Evolutionary conservation across 2,329 filamentous ascomycete genomes (phyloP), one percentile per base, ranked within the genome.

Genomic region (Pseudogymnoascus sp.): DNA sequence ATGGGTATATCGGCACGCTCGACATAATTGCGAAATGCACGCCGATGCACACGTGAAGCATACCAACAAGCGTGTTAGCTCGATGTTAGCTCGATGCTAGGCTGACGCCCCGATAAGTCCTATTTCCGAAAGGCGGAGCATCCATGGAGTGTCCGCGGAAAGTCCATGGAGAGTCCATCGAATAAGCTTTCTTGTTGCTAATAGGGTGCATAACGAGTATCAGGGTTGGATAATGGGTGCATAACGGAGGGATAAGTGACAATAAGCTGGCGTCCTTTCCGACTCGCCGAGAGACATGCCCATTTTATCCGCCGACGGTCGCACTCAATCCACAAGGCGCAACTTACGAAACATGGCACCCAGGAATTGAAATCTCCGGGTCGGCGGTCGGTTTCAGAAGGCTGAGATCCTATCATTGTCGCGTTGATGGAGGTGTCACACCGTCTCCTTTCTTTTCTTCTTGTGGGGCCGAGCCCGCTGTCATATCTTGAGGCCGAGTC

Each of bases 1-100:
- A 55, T 33, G 45, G 45, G 25, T 55, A 55, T 16, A 55, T 55
- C 45, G 45, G 45, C 45, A 55, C 45, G 45, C n/a, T 55, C n/a
- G 14, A 31, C 45, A 33, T 55, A 18, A 55, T 55, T 55, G 25
- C n/a, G 25, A 55, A 55, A 55, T 55, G 45, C 45, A 55, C 45
- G 6, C 25, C 25, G 45, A 31, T 55, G 45, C 45, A 55, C 45
- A 33, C n/a, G 6, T 16, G 25, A 31, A 55, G 45, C 45, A 55
- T 25, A 33, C 25, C 25, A 33, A 31, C 23, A 55, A 9, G n/a
- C n/a, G 1, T 33, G 45, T 16, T 55, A 52, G 45, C 45, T 31
- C 45, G 23, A 31, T 52, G 23, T 2, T 52, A 55, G 45, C 25
- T 31, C n/a, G 8, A 5, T 18, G 8, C 16, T 31, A 16, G 14